Percentiles rank a stretch among this genome's conserved stretches.
Conservation (phyloP, 768 basidiomycete species). For the Tephrocybe sp. region DNA sequence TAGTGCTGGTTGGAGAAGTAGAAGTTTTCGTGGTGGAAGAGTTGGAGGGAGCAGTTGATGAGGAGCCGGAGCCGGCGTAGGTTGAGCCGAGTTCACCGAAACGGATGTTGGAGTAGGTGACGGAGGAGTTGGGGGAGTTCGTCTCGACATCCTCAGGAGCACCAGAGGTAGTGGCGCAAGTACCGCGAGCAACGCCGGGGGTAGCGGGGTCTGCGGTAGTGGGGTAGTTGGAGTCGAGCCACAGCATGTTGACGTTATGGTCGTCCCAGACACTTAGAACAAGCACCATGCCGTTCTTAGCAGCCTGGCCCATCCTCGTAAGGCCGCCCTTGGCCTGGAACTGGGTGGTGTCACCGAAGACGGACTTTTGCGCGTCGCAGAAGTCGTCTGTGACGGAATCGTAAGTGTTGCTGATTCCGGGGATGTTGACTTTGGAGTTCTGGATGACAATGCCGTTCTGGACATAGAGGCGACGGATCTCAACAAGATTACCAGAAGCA, state of each 20-base stretch:
- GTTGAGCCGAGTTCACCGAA: not conserved
- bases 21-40: not conserved
- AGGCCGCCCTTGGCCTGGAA: conserved; percentile 43
- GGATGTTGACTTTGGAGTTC: conserved; percentile 46
- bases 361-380: conserved; percentile 43
- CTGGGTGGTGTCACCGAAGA: conserved; percentile 43
- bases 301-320: conserved; percentile 29
- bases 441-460: conserved; percentile 51
- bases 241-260: conserved; percentile 27
- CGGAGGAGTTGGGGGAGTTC: not conserved
- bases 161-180: conserved; percentile 38
- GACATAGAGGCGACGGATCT: conserved; percentile 55
- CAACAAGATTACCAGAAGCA: conserved; percentile 44
- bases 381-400: conserved; percentile 49
- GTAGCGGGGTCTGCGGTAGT: conserved; percentile 14
- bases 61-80: not conserved
- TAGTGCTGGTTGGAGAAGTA: too few species aligned
- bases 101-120: conserved; percentile 4
- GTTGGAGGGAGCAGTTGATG: not conserved
- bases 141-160: conserved; percentile 34
- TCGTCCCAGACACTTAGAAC: conserved; percentile 43
- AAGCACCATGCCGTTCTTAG: conserved; percentile 42
- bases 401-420: conserved; percentile 34
- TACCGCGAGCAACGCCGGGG: conserved; percentile 36
- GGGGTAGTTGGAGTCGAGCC: conserved; percentile 32